A percentile compares a stretch with the other conserved stretches of the same genome.
These are phyloP conservation scores for Cadophora sp. DNA, from an alignment of 2,329 filamentous ascomycete genomes.

Conservation along the genomic window DNA sequence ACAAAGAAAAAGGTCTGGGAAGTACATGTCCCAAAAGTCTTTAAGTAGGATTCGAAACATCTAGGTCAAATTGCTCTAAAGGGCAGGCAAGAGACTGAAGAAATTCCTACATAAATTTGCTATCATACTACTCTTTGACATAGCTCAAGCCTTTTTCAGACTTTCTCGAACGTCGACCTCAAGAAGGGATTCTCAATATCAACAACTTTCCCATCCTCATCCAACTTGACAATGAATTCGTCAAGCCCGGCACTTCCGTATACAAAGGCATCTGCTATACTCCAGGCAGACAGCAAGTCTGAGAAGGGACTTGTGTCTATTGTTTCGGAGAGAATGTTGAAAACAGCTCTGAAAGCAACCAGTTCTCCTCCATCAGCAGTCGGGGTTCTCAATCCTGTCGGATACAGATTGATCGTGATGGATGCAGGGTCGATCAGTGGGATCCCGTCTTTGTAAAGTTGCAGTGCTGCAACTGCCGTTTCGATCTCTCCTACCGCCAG, in stretches of 20 bases:
- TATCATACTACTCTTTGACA: too few species aligned
- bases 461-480: not conserved
- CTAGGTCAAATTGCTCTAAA: too few species aligned
- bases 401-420: not conserved
- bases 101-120: too few species aligned
- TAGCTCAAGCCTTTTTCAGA: too few species aligned
- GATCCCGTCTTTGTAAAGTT: not conserved
- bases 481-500: conserved; percentile 4
- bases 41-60: too few species aligned
- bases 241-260: not conserved
- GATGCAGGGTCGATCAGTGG: not conserved
- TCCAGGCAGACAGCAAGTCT: not conserved
- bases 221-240: not conserved
- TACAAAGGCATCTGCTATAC: conserved; percentile 3
- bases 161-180: not conserved
- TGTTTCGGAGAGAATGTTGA: not conserved
- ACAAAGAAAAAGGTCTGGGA: too few species aligned
- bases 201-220: not conserved
- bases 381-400: not conserved
- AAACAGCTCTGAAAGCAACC: not conserved
- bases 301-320: not conserved
- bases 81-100: too few species aligned
- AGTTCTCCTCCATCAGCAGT: not conserved
- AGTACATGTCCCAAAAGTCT: too few species aligned
- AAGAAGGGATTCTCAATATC: not conserved